Evolutionary conservation across 805 yeast species (phyloP).

Genomic region (Jamesozyma rosinii): DNA sequence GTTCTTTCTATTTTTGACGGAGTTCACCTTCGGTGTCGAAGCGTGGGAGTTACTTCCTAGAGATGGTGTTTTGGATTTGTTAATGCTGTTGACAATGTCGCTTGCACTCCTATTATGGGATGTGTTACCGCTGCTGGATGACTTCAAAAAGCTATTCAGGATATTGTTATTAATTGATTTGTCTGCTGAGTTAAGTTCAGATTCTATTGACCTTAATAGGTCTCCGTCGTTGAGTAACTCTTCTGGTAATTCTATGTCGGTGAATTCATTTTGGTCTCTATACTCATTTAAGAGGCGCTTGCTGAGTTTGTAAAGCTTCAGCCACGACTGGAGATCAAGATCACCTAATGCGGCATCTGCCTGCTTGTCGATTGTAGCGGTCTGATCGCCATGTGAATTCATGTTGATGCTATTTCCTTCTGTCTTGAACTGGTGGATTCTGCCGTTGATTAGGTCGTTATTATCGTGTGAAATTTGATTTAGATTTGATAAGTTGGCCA

Average conservation of each 20-base stretch:
- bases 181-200: not conserved
- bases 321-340: slow-evolving; percentile 15
- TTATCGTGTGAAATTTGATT: not conserved
- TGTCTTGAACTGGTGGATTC: not conserved
- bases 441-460: not conserved
- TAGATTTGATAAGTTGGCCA: not conserved
- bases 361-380: not conserved
- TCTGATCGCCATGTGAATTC: not conserved
- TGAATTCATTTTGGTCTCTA: slow-evolving; percentile 12
- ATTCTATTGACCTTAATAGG: not conserved
- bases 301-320: slow-evolving; percentile 12
- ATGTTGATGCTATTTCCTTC: not conserved
- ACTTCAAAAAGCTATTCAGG: not conserved
- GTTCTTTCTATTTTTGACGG: slow-evolving; percentile 1
- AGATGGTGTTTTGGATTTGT: not conserved
- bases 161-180: not conserved
- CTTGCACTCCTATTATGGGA: not conserved
- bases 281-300: slow-evolving; percentile 12
- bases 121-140: not conserved
- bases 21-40: not conserved
- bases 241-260: not conserved
- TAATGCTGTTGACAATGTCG: not conserved
- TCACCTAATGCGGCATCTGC: slow-evolving; percentile 5
- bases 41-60: not conserved
- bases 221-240: not conserved